These are phyloP conservation scores for Coemansia erecta DNA, from an alignment of 192 early-diverging fungal species.

Conservation along the genomic window DNA sequence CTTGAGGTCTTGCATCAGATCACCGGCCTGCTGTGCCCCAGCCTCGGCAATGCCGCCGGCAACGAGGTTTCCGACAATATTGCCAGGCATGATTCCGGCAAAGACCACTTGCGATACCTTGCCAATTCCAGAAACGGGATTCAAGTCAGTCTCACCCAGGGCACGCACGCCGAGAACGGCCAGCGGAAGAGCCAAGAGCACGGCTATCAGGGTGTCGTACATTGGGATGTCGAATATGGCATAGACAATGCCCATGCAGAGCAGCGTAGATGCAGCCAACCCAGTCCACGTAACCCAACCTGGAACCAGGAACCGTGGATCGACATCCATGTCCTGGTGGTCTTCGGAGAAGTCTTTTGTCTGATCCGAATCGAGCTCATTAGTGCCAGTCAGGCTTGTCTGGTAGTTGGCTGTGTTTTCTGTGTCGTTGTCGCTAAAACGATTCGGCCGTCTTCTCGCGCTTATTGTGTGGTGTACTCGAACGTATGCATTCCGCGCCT, in stretches of 20 bases:
- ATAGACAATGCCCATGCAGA: constrained; percentile 63
- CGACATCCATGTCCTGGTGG: constrained; percentile 27
- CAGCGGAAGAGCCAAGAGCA: constrained; percentile 70
- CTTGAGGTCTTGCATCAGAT: constrained; percentile 81
- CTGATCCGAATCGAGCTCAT: background rate
- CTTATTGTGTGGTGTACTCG: constrained; percentile 5
- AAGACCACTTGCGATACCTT: constrained; percentile 85
- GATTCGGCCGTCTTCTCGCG: background rate
- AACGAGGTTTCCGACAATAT: constrained; percentile 71
- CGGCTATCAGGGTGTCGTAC: constrained; percentile 65
- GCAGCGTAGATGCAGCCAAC: constrained; percentile 57
- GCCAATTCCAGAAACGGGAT: constrained; percentile 79
- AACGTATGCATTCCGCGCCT: constrained; percentile 13
- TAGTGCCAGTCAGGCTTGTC: background rate
- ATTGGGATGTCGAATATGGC: constrained; percentile 69
- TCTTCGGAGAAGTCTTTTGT: background rate
- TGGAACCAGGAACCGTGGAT: constrained; percentile 58
- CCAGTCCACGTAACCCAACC: constrained; percentile 63
- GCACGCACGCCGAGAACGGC: constrained; percentile 80
- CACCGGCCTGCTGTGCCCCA: constrained; percentile 68
- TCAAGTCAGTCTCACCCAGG: constrained; percentile 78
- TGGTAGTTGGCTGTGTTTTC: background rate
- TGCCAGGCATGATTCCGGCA: constrained; percentile 70
- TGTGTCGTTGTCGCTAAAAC: background rate
- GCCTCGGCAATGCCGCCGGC: constrained; percentile 78